Percentiles rank a stretch among this genome's conserved stretches.
phyloP scores from a whole-genome alignment of 2,329 filamentous ascomycete genomes.

The Aschersonia sp. region DNA sequence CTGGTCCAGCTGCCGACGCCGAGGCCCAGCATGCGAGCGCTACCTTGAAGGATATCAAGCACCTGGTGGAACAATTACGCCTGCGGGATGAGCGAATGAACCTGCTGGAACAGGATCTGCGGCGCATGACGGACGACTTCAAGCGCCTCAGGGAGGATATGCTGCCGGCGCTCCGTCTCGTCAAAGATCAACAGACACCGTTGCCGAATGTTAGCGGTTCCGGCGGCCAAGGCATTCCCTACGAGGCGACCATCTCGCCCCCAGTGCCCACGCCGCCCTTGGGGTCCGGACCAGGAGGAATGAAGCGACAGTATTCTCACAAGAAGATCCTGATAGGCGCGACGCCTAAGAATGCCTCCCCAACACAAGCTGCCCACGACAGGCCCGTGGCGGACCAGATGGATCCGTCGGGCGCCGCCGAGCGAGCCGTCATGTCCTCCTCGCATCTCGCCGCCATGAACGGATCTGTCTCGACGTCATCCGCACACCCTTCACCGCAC shows the following conservation, averaged over 20 bases:
- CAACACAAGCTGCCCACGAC: constrained; percentile 58
- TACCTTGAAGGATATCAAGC: constrained; percentile 83
- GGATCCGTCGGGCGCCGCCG: constrained; percentile 54
- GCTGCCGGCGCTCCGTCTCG: constrained; percentile 75
- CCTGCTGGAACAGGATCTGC: constrained; percentile 68
- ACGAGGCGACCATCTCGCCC: constrained; percentile 36
- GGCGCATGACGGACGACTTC: constrained; percentile 77
- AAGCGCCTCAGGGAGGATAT: constrained; percentile 80
- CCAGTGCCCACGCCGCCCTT: constrained; percentile 40
- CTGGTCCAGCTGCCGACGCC: constrained; percentile 63
- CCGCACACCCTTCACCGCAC: constrained; percentile 46
- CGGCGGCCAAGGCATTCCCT: constrained; percentile 26
- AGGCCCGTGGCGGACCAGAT: constrained; percentile 49
- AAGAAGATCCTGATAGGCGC: constrained; percentile 59
- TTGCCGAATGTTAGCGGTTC: constrained; percentile 40
- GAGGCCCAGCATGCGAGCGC: constrained; percentile 74
- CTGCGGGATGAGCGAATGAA: constrained; percentile 83
- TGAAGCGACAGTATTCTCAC: constrained; percentile 62
- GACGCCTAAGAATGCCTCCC: constrained; percentile 62
- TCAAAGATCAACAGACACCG: constrained; percentile 83
- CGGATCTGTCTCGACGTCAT: constrained; percentile 41
- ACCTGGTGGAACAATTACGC: constrained; percentile 78
- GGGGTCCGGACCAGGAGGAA: constrained; percentile 31
- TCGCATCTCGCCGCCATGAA: constrained; percentile 59
- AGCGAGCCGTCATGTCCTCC: constrained; percentile 51